Evolutionary conservation across 2,329 filamentous ascomycete species (phyloP).

Genomic region (Sphaerulina vaccinii): DNA sequence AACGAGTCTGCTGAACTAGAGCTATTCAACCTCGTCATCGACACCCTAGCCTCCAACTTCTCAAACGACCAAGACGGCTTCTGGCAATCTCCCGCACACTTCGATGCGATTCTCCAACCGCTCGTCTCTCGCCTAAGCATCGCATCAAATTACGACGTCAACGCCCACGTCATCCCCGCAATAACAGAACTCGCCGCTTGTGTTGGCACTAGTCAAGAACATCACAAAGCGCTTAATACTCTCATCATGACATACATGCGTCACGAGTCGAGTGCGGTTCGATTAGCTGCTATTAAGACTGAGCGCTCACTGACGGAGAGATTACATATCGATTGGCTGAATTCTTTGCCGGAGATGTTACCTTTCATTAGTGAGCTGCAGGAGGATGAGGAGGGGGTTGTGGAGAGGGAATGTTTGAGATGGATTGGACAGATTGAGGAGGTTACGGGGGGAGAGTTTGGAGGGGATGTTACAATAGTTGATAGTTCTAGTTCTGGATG

Average conservation of each 20-base stretch:
- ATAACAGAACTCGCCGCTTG: conserved; percentile 77
- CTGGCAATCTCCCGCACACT: conserved; percentile 91
- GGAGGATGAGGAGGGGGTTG: conserved; percentile 92
- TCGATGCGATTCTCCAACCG: conserved; percentile 67
- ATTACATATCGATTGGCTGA: conserved; percentile 90
- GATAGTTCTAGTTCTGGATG: not conserved
- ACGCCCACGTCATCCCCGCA: conserved; percentile 62
- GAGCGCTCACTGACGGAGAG: conserved; percentile 69
- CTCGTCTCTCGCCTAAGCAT: conserved; percentile 63
- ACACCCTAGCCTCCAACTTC: conserved; percentile 72
- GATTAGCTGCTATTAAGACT: conserved; percentile 78
- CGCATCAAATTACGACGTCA: conserved; percentile 47
- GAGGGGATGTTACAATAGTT: conserved; percentile 71
- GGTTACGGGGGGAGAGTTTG: conserved; percentile 82
- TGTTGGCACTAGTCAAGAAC: conserved; percentile 79
- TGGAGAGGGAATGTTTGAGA: conserved; percentile 82
- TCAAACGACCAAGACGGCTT: conserved; percentile 90
- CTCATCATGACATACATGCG: conserved; percentile 75
- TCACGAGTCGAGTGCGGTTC: conserved; percentile 66
- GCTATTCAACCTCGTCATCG: conserved; percentile 69
- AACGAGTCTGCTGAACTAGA: conserved; percentile 54
- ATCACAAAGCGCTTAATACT: conserved; percentile 85
- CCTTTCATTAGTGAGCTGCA: conserved; percentile 93
- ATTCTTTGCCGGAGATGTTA: conserved; percentile 89
- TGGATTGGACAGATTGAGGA: conserved; percentile 92